Evolutionary conservation across 2,329 filamentous ascomycete genomes (phyloP).

Genomic region (Niveomyces coronatus): DNA sequence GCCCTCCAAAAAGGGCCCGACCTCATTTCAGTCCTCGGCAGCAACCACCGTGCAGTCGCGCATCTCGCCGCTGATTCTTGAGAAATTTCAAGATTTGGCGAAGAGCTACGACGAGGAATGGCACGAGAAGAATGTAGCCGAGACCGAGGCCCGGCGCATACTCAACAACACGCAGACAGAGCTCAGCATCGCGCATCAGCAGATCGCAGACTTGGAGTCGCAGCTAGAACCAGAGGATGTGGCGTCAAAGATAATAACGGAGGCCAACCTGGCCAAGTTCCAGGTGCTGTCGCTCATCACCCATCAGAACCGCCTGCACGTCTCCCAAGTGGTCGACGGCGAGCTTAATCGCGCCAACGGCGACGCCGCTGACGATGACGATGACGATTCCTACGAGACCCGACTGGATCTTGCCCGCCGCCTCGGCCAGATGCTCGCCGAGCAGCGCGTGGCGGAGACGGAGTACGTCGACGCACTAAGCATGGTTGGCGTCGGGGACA

Average conservation of each 20-base stretch:
- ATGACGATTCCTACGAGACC: slow-evolving; percentile 40
- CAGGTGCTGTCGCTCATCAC: slow-evolving; percentile 39
- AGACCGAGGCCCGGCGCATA: slow-evolving; percentile 56
- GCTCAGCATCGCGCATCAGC: slow-evolving; percentile 47
- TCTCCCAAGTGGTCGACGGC: slow-evolving; percentile 41
- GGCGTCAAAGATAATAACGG: slow-evolving; percentile 38
- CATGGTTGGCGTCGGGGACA: slow-evolving; percentile 60
- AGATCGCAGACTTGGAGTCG: slow-evolving; percentile 46
- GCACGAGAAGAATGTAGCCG: slow-evolving; percentile 59
- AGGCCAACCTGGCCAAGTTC: slow-evolving; percentile 39
- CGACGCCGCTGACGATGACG: slow-evolving; percentile 25
- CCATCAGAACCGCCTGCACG: slow-evolving; percentile 41
- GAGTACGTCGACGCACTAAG: slow-evolving; percentile 61
- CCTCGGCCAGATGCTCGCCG: slow-evolving; percentile 44
- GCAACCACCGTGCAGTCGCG: slow-evolving; percentile 60
- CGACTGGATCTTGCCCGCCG: slow-evolving; percentile 48
- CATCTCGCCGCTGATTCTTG: slow-evolving; percentile 57
- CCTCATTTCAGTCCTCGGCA: slow-evolving; percentile 48
- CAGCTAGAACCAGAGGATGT: slow-evolving; percentile 45
- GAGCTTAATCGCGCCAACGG: slow-evolving; percentile 42
- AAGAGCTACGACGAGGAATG: slow-evolving; percentile 65
- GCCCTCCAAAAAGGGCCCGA: slow-evolving; percentile 29
- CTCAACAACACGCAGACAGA: slow-evolving; percentile 59
- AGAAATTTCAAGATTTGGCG: slow-evolving; percentile 62
- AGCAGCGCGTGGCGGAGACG: slow-evolving; percentile 51